These are phyloP conservation scores for Fusarium luffae DNA, from an alignment of 2,329 filamentous ascomycete genomes.

Conservation along the genomic window DNA sequence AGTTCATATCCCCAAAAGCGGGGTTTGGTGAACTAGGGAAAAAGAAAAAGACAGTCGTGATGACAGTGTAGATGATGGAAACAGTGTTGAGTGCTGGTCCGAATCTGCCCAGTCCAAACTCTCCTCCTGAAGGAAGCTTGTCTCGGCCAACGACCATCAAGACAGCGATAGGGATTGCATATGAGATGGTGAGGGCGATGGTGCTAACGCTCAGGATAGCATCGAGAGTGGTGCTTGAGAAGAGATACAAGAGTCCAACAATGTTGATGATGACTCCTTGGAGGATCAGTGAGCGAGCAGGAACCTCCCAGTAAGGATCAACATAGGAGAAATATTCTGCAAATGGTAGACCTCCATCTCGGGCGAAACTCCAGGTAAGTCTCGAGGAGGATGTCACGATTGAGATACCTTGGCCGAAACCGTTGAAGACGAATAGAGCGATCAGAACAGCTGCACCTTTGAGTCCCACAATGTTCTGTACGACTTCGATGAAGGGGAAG, in stretches of 20 bases:
- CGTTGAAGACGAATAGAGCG: conserved; percentile 65
- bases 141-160: conserved; percentile 62
- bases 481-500: conserved; percentile 61
- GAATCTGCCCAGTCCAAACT: conserved; percentile 58
- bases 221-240: conserved; percentile 62
- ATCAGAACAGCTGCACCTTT: conserved; percentile 57
- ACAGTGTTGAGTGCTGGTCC: conserved; percentile 57
- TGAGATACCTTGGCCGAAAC: conserved; percentile 63
- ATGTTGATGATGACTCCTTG: conserved; percentile 56
- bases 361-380: conserved; percentile 64
- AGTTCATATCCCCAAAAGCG: conserved; percentile 62
- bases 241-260: conserved; percentile 66
- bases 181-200: conserved; percentile 65
- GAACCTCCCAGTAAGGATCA: conserved; percentile 62
- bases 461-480: conserved; percentile 51
- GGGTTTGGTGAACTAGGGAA: conserved; percentile 61
- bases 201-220: conserved; percentile 67
- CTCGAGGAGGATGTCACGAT: conserved; percentile 63
- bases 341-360: conserved; percentile 60
- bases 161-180: conserved; percentile 59
- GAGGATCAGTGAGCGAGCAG: conserved; percentile 61
- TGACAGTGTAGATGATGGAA: conserved; percentile 61
- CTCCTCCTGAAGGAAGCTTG: conserved; percentile 56
- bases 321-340: conserved; percentile 57
- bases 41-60: conserved; percentile 66